A percentile compares a stretch with the other conserved stretches of the same genome.
These are phyloP conservation scores for Candida gorgasii DNA, from an alignment of 805 yeast species.

Conservation along the genomic window DNA sequence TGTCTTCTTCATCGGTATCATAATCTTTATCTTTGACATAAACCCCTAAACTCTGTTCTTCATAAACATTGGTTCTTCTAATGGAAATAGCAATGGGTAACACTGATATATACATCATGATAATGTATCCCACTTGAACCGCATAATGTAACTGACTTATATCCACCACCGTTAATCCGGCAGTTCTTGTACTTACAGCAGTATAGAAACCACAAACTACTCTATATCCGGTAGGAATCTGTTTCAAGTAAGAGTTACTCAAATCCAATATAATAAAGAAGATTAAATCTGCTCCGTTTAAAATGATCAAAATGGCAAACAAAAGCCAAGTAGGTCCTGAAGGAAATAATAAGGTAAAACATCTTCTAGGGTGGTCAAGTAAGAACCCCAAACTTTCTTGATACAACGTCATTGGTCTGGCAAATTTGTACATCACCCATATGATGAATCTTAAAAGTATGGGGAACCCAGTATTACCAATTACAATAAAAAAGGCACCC, in stretches of 20 bases:
- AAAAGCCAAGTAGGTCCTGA: conserved; percentile 96
- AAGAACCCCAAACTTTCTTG: conserved; percentile 83
- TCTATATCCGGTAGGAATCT: conserved; percentile 64
- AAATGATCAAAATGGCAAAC: conserved; percentile 63
- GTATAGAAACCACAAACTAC: conserved; percentile 85
- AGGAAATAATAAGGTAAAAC: conserved; percentile 91
- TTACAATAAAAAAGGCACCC: conserved; percentile 69
- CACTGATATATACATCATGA: conserved; percentile 98
- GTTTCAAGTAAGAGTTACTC: conserved; percentile 49
- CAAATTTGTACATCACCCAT: conserved; percentile 71
- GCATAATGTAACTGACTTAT: conserved; percentile 79
- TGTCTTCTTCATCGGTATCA: conserved; percentile 28
- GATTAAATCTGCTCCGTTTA: conserved; percentile 78
- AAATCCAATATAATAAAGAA: conserved; percentile 80
- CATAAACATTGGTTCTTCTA: conserved; percentile 96
- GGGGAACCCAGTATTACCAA: conserved; percentile 97
- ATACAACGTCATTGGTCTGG: conserved; percentile 62
- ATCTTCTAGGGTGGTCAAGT: conserved; percentile 94
- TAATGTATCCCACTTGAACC: conserved; percentile 87
- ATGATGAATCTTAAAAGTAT: conserved; percentile 75
- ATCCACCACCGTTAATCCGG: conserved; percentile 80
- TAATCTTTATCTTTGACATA: conserved; percentile 45
- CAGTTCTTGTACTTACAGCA: conserved; percentile 91
- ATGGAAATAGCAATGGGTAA: conserved; percentile 95
- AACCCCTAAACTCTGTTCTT: conserved; percentile 95